Percentiles rank a stretch among this genome's conserved stretches.
Conservation (phyloP, 1,284 basidiomycete species). For the Lignosus rhinocerotis region DNA sequence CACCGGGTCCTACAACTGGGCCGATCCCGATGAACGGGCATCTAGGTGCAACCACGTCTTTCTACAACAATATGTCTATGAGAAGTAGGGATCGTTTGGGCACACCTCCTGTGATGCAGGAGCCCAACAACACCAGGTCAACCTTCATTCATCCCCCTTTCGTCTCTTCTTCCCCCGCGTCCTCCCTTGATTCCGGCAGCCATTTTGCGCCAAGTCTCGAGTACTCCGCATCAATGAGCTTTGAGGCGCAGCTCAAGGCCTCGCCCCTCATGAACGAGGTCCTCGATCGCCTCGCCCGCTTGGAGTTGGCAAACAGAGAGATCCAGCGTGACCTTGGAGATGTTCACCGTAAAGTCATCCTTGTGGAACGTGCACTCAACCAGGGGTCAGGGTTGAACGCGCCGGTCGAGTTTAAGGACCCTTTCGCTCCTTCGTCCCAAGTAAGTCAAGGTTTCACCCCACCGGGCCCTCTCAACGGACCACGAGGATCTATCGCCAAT, state of each 20-base stretch:
- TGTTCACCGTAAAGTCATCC: conserved; percentile 73
- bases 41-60: conserved; percentile 19
- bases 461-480: conserved; percentile 40
- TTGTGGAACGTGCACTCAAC: conserved; percentile 65
- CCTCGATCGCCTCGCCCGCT: conserved; percentile 71
- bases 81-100: conserved; percentile 32
- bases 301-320: conserved; percentile 69
- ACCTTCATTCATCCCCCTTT: conserved; percentile 39
- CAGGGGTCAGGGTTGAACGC: conserved; percentile 29
- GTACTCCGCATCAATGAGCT: conserved; percentile 38
- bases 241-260: conserved; percentile 71
- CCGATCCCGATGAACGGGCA: conserved; percentile 26
- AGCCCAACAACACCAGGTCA: conserved; percentile 39
- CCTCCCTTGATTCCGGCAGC: conserved; percentile 72
- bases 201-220: conserved; percentile 52
- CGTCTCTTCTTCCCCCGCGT: conserved; percentile 71
- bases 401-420: conserved; percentile 77
- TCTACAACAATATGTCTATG: conserved; percentile 27
- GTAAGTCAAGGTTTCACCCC: conserved; percentile 33
- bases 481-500: conserved; percentile 60
- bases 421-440: conserved; percentile 51
- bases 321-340: conserved; percentile 75
- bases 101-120: conserved; percentile 44
- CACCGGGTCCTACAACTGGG: conserved; percentile 26
- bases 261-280: conserved; percentile 78